Base-by-base conservation (phyloP, 176 grass and related monocot species). In the Leersia perrieri region DNA sequence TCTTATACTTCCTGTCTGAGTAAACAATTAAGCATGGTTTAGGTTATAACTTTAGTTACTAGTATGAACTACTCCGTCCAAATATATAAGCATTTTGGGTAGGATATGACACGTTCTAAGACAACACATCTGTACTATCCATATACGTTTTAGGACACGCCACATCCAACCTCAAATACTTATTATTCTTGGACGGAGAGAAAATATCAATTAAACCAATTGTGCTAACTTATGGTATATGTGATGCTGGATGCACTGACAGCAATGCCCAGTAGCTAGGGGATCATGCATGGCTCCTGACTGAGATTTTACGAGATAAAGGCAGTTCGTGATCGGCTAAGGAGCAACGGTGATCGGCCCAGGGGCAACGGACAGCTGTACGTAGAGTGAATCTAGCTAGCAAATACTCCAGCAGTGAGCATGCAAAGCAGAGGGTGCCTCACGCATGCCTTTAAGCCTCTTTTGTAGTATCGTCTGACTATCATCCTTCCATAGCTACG, bases 401-500 rank as follows among this genome's bases (percentile, higher is more conserved):
- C 53, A 58, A 58, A 58, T 11, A 25, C 22, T 11, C 53, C 22
- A 58, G 53, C n/a, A n/a, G n/a, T n/a, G n/a, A n/a, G n/a, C 69
- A 30, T 8, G 25, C 69, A 47, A 32, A 45, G 44, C 22, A 53
- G 29, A 31, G 70, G 18, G 35, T 3, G 38, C 62, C 60, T 49
- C 76, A n/a, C 22, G 22, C 53, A 58, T 44, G 61, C 45, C 23
- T 70, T 80, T 23, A 82, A 72, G 68, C 1, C 36, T 45, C 28
- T 1, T 1, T 61, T n/a, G 79, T 82, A 82, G n/a, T n/a, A 14
- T 68, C 28, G 31, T 86, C 28, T 40, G 57, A 44, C 76, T 58
- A 87, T 87, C 79, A 58, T 68, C 68, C 32, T 76, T 81, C 44
- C 49, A 61, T 82, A 60, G 44, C 78, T 47, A 66, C 67, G 58